Conservation (phyloP, 2,329 filamentous ascomycete genomes). For the Emergomyces pasteurianus region DNA sequence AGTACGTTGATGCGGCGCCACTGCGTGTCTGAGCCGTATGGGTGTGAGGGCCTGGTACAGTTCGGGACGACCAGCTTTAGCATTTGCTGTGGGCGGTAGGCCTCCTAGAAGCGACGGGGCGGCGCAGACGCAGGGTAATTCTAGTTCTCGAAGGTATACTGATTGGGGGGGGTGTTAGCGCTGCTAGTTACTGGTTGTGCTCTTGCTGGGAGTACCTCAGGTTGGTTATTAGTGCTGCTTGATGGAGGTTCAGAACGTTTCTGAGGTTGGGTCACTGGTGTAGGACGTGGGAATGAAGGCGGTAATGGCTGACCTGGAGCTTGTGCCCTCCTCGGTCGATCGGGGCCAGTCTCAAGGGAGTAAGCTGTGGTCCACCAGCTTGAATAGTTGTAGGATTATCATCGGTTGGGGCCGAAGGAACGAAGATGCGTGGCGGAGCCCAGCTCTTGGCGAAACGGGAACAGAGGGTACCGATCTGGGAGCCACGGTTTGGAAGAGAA, state of each 20-base stretch:
- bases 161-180: not conserved
- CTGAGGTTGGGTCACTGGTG: not conserved
- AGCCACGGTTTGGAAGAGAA: not conserved
- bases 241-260: not conserved
- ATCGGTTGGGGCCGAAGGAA: not conserved
- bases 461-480: not conserved
- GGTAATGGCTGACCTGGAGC: not conserved
- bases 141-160: not conserved
- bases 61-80: not conserved
- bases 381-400: not conserved
- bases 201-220: not conserved
- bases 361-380: not conserved
- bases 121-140: not conserved
- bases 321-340: not conserved
- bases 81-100: not conserved
- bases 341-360: not conserved
- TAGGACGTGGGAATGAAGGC: not conserved
- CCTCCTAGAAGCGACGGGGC: conserved; percentile 3
- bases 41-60: not conserved
- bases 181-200: not conserved
- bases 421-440: too few relatives aligned
- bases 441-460: too few relatives aligned
- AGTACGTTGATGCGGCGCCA: not conserved
- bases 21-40: not conserved
- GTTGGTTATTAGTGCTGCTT: not conserved